A percentile compares a stretch with the other conserved stretches of the same genome.
These are phyloP conservation scores for Triticum dicoccoides DNA, from an alignment of 176 grass and related monocot species.

Conservation along the genomic window DNA sequence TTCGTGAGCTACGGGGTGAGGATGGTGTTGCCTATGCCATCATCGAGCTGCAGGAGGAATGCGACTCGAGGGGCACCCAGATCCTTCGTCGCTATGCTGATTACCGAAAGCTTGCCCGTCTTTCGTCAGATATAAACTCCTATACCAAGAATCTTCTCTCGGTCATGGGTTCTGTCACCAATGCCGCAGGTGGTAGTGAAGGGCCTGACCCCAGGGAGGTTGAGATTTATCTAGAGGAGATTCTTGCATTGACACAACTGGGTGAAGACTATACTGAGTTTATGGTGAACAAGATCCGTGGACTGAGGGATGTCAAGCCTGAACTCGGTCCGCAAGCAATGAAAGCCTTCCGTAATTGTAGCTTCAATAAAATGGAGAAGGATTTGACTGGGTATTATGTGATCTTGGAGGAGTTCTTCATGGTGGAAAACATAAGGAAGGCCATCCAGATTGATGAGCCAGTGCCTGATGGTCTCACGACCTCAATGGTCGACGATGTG, in stretches of 20 bases:
- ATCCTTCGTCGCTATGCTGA: constrained; percentile 77
- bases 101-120: constrained; percentile 57
- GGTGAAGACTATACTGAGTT: constrained; percentile 94
- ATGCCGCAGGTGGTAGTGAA: constrained; percentile 44
- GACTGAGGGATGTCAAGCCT: constrained; percentile 62
- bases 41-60: constrained; percentile 95
- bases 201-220: constrained; percentile 83
- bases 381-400: constrained; percentile 89
- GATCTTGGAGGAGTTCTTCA: constrained; percentile 97
- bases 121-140: constrained; percentile 84
- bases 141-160: constrained; percentile 84
- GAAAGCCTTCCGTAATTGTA: constrained; percentile 75
- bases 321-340: constrained; percentile 66
- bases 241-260: constrained; percentile 80
- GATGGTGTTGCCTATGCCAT: constrained; percentile 81
- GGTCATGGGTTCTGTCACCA: constrained; percentile 46
- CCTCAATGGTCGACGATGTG: constrained; percentile 90
- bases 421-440: constrained; percentile 97
- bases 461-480: constrained; percentile 59
- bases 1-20: constrained; percentile 72
- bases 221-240: constrained; percentile 85
- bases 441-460: constrained; percentile 82
- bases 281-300: constrained; percentile 88
- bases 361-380: constrained; percentile 69
- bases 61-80: constrained; percentile 79